These are phyloP conservation scores for Wickerhamomyces mucosus DNA, from an alignment of 805 yeast genomes.

Conservation along the genomic window DNA sequence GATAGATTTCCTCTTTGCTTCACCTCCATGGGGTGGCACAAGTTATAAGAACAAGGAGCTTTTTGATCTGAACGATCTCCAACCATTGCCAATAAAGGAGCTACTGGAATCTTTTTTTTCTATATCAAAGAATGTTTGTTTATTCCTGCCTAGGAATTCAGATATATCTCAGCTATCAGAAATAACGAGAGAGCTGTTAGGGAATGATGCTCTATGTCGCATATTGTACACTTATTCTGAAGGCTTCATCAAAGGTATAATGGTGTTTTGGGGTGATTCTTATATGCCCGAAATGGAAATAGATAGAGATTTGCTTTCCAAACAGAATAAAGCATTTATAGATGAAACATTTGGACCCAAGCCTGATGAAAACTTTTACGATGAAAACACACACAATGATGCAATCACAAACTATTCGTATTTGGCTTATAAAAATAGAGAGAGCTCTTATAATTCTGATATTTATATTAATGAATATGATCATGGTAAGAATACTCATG, in stretches of 20 bases:
- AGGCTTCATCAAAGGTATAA: conserved; percentile 42
- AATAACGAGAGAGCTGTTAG: conserved; percentile 37
- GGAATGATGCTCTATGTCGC: conserved; percentile 33
- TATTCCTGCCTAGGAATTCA: conserved; percentile 58
- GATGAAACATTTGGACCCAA: background rate
- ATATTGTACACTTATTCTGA: conserved; percentile 32
- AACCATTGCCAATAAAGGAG: conserved; percentile 39
- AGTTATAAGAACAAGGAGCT: conserved; percentile 31
- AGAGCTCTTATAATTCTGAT: too few species aligned
- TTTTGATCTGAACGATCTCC: conserved; percentile 37
- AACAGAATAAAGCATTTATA: background rate
- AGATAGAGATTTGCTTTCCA: conserved; percentile 4
- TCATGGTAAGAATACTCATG: too few species aligned
- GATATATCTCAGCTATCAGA: conserved; percentile 40
- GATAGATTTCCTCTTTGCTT: conserved; percentile 54
- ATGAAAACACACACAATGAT: too few species aligned
- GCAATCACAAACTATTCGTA: too few species aligned
- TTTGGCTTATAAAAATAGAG: too few species aligned
- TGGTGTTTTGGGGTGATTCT: conserved; percentile 51
- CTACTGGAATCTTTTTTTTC: conserved; percentile 33
- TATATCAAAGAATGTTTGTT: conserved; percentile 38
- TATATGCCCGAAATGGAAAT: conserved; percentile 22
- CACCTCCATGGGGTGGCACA: conserved; percentile 91
- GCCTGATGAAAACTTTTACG: conserved; percentile 1
- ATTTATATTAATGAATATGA: too few species aligned